Evolutionary conservation across 495 filamentous ascomycete species (phyloP).

Genomic region (Hypoxylon trugodes): DNA sequence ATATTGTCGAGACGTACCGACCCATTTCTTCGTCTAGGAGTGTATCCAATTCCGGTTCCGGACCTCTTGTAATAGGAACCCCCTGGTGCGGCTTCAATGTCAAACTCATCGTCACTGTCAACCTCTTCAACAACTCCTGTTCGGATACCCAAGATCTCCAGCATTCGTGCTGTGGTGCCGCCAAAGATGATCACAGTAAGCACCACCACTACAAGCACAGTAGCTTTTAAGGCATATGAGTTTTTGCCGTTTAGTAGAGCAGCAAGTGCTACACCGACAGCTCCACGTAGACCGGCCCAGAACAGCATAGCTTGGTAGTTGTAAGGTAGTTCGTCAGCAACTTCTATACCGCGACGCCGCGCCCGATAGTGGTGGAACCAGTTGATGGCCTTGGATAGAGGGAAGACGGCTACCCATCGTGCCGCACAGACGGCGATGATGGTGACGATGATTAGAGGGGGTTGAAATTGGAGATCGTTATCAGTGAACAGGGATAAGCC

Average conservation of each 20-base stretch:
- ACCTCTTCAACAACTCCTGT: slow-evolving; percentile 97
- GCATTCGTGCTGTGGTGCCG: slow-evolving; percentile 97
- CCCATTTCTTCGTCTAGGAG: slow-evolving; percentile 63
- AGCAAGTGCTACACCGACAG: slow-evolving; percentile 95
- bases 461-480: slow-evolving; percentile 84
- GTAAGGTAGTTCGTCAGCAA: slow-evolving; percentile 88
- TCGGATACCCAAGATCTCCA: slow-evolving; percentile 92
- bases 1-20: slow-evolving; percentile 45
- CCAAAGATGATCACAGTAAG: slow-evolving; percentile 98
- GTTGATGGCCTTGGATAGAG: slow-evolving; percentile 88
- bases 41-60: slow-evolving; percentile 74
- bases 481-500: slow-evolving; percentile 95
- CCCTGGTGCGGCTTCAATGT: slow-evolving; percentile 84
- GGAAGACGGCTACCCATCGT: slow-evolving; percentile 92
- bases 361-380: slow-evolving; percentile 94
- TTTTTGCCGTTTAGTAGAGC: slow-evolving; percentile 84
- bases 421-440: slow-evolving; percentile 91
- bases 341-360: slow-evolving; percentile 76
- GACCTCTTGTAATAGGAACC: slow-evolving; percentile 79
- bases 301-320: slow-evolving; percentile 97
- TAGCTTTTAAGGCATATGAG: slow-evolving; percentile 80
- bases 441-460: slow-evolving; percentile 92
- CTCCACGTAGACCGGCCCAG: slow-evolving; percentile 96
- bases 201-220: slow-evolving; percentile 95
- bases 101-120: slow-evolving; percentile 97